A percentile compares a stretch with the other conserved stretches of the same genome.
These are phyloP conservation scores for Phytophthora sansomeana DNA, from an alignment of 352 stramenopile genomes.

Conservation along the genomic window DNA sequence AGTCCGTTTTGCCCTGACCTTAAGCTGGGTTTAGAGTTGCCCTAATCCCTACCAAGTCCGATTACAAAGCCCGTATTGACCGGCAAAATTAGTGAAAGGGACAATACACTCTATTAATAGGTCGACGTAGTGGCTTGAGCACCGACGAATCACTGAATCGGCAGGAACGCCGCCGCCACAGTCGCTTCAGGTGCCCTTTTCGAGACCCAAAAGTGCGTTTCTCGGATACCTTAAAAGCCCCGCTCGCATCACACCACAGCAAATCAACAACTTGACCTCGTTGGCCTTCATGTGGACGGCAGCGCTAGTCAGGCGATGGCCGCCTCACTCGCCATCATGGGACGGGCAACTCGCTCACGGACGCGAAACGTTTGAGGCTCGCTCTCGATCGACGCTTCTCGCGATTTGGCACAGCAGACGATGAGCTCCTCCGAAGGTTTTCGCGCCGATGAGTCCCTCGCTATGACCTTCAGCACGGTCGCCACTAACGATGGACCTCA, in stretches of 20 bases:
- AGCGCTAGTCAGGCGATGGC: not conserved
- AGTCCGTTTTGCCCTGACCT: too few species aligned
- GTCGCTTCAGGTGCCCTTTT: not conserved
- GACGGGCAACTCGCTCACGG: not conserved
- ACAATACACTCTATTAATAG: too few species aligned
- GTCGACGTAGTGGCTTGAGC: too few species aligned
- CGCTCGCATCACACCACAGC: slow-evolving; percentile 1
- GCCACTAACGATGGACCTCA: not conserved
- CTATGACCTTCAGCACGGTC: slow-evolving; percentile 15
- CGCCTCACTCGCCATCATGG: not conserved
- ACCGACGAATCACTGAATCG: too few species aligned
- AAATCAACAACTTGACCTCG: not conserved
- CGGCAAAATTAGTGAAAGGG: too few species aligned
- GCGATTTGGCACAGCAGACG: slow-evolving; percentile 30
- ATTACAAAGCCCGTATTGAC: too few species aligned
- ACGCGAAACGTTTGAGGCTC: too few species aligned
- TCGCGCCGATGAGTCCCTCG: slow-evolving; percentile 12
- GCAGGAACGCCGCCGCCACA: not conserved
- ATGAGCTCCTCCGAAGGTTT: slow-evolving; percentile 5
- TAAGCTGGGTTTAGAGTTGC: too few species aligned
- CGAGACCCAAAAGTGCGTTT: not conserved
- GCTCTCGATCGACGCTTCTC: not conserved
- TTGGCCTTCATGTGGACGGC: not conserved
- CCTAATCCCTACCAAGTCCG: too few species aligned
- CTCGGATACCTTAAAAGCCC: slow-evolving; percentile 3